Conservation (phyloP, 1,284 basidiomycete genomes). For the Heterobasidion parviporum region DNA sequence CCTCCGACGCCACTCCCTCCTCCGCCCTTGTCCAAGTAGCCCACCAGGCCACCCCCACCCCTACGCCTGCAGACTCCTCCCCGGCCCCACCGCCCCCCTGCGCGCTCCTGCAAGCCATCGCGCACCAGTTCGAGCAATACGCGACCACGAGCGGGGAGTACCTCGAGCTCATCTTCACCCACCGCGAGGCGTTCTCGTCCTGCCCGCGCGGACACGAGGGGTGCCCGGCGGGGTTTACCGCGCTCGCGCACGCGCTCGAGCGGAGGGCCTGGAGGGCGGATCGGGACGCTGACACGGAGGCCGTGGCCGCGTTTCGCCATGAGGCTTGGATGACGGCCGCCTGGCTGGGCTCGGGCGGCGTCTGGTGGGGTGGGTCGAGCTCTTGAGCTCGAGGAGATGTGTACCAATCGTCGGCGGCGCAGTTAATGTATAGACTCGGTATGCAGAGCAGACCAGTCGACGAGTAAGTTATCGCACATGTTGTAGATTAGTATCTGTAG, state of each 20-base stretch:
- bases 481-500: too few species aligned
- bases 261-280: slow-evolving; percentile 52
- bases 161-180: slow-evolving; percentile 65
- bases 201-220: slow-evolving; percentile 50
- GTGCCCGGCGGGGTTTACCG: slow-evolving; percentile 54
- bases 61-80: not conserved
- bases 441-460: too few species aligned
- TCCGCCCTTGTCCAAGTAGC: too few species aligned
- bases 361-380: slow-evolving; percentile 9
- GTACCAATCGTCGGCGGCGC: too few species aligned
- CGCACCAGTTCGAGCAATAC: slow-evolving; percentile 25
- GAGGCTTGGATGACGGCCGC: slow-evolving; percentile 55
- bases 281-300: slow-evolving; percentile 58
- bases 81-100: slow-evolving; percentile 13
- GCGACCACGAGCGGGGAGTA: slow-evolving; percentile 61
- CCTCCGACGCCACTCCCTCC: slow-evolving; percentile 23
- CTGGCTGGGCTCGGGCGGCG: slow-evolving; percentile 10
- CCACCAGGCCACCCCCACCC: not conserved
- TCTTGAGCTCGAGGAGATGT: too few species aligned
- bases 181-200: slow-evolving; percentile 56
- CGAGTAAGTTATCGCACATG: too few species aligned
- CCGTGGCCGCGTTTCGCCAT: slow-evolving; percentile 46
- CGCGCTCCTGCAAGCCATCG: slow-evolving; percentile 56
- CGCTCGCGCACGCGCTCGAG: slow-evolving; percentile 55
- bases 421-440: too few species aligned